Percentiles rank a stretch among this genome's conserved stretches.
Evolutionary conservation across 139 green algal genomes (phyloP).

Genomic region (Chlamydomonas incerta): DNA sequence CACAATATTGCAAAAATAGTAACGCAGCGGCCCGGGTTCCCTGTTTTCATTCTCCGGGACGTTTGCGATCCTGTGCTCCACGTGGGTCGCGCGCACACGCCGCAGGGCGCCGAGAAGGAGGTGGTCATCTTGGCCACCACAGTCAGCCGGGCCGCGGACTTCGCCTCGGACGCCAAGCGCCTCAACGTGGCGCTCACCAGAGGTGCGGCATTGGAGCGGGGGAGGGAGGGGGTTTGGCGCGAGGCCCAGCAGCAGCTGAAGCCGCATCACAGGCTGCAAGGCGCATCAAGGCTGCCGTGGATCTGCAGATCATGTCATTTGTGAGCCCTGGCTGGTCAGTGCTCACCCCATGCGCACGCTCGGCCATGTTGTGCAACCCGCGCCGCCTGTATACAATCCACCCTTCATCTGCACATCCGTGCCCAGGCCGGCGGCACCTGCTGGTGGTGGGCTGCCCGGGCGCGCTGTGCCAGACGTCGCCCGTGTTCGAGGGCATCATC

Average conservation of each 20-base stretch:
- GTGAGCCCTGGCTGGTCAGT: no score
- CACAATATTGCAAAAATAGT: no score
- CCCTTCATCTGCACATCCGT: not conserved
- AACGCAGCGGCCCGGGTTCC: no score
- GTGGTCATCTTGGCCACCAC: slow-evolving; percentile 85
- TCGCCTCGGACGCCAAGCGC: slow-evolving; percentile 53
- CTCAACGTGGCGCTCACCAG: slow-evolving; percentile 89
- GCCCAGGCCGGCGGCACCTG: slow-evolving; percentile 65
- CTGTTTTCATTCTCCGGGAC: no score
- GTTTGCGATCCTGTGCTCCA: no score
- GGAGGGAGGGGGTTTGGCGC: no score
- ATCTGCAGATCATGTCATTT: no score
- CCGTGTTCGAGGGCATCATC: slow-evolving; percentile 56
- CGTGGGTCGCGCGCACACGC: no score
- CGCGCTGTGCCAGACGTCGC: slow-evolving; percentile 49
- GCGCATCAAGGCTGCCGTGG: not conserved
- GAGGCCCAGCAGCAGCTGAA: no score
- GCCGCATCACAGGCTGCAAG: not conserved
- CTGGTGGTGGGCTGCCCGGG: slow-evolving; percentile 67
- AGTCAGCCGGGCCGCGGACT: slow-evolving; percentile 54
- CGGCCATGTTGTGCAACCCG: no score
- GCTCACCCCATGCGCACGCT: no score
- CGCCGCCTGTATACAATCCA: not conserved
- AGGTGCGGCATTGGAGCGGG: slow-evolving; percentile 5
- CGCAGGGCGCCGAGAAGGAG: slow-evolving; percentile 84